Evolutionary conservation across 2,329 filamentous ascomycete genomes (phyloP).

Genomic region (Knoxdaviesia capensis): DNA sequence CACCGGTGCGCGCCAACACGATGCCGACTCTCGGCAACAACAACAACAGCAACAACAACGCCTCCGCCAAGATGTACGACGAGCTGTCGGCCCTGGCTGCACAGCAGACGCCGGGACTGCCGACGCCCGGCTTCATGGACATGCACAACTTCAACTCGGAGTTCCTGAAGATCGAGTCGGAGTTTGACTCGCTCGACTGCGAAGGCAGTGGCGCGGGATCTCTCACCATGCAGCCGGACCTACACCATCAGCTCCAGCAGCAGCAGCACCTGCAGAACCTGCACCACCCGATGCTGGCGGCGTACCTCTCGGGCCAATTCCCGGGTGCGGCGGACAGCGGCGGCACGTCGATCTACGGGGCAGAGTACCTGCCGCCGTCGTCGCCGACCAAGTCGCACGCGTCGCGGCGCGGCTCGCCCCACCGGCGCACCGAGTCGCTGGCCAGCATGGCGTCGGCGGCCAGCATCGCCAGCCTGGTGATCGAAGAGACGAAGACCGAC

Average conservation of each 20-base stretch:
- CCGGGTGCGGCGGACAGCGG: no score
- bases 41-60: background rate
- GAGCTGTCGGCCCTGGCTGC: constrained; percentile 19
- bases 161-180: constrained; percentile 17
- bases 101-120: constrained; percentile 15
- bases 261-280: no score
- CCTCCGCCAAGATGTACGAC: constrained; percentile 14
- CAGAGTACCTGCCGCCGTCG: no score
- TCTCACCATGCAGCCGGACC: no score
- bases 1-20: no score
- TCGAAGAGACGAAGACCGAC: constrained; percentile 46
- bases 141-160: constrained; percentile 26
- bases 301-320: no score
- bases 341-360: no score
- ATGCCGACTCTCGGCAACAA: constrained; percentile 5
- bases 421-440: constrained; percentile 38
- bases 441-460: constrained; percentile 36
- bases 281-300: no score
- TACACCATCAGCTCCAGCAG: no score
- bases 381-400: background rate
- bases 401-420: constrained; percentile 12
- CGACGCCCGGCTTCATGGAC: constrained; percentile 35
- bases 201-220: no score
- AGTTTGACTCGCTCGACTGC: no score
- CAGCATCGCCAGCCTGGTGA: constrained; percentile 40